phyloP scores from a whole-genome alignment of 108 stramenopile species.

The Fragilaria radians region DNA sequence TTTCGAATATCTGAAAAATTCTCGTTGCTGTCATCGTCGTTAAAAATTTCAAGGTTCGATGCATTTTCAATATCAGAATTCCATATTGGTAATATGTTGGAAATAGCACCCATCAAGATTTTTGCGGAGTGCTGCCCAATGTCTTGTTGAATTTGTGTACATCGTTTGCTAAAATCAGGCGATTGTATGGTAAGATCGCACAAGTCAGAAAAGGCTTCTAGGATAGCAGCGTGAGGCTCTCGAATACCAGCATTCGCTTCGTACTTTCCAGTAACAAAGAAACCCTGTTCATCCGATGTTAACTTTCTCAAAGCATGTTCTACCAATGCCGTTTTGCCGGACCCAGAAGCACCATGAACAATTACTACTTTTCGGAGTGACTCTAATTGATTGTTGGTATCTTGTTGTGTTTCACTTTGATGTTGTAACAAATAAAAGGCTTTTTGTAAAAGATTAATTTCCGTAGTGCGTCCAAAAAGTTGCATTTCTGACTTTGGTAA shows the following conservation, averaged over 20 bases:
- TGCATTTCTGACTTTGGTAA: too few species aligned
- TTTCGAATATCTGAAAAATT: not conserved
- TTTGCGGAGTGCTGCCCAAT: not conserved
- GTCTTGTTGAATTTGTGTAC: not conserved
- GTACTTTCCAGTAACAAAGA: not conserved
- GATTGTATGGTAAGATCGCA: not conserved
- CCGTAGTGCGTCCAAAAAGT: not conserved
- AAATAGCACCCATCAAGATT: not conserved
- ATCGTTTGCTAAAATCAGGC: not conserved
- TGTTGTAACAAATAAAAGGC: not conserved
- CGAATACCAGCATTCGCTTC: not conserved
- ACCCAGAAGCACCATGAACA: not conserved
- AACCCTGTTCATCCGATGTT: not conserved
- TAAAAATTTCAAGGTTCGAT: not conserved
- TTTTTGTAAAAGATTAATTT: not conserved
- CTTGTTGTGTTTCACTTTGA: not conserved
- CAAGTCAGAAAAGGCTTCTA: not conserved
- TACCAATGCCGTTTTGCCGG: not conserved
- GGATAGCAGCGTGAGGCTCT: not conserved
- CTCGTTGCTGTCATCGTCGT: not conserved
- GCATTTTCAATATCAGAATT: too few species aligned
- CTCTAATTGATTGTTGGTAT: too few species aligned
- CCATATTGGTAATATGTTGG: not conserved
- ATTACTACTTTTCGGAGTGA: too few species aligned
- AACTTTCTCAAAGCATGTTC: not conserved